phyloP scores from a whole-genome alignment of 768 basidiomycete genomes.

The Tulasnella sp. region DNA sequence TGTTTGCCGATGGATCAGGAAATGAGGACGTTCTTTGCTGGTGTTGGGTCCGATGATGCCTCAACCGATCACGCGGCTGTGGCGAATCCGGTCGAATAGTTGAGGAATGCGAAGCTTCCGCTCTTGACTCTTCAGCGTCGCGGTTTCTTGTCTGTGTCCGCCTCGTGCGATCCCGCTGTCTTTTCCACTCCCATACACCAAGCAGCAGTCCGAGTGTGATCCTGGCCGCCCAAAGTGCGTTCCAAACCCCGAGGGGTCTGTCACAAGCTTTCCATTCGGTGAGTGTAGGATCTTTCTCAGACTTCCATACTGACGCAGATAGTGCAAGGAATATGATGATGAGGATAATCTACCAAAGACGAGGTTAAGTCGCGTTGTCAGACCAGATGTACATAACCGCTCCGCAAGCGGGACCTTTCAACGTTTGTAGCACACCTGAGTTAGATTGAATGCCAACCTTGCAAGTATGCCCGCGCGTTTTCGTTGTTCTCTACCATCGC shows the following conservation, averaged over 20 bases:
- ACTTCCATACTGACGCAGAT: slow-evolving; percentile 6
- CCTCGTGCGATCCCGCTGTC: neutral
- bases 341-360: neutral
- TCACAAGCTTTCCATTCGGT: slow-evolving; percentile 16
- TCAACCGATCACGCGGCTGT: too few relatives aligned
- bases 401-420: too few relatives aligned
- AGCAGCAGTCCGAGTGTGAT: neutral
- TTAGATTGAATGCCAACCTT: neutral
- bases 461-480: neutral
- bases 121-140: too few relatives aligned
- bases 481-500: neutral
- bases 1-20: too few relatives aligned
- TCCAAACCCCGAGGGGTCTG: slow-evolving; percentile 10
- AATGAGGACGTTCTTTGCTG: too few relatives aligned
- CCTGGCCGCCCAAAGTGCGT: slow-evolving; percentile 10
- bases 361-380: neutral
- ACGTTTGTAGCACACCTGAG: neutral
- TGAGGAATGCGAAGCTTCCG: too few relatives aligned
- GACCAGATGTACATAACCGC: neutral
- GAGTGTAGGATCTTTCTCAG: neutral
- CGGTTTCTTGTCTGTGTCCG: too few relatives aligned
- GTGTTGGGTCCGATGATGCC: too few relatives aligned
- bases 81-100: too few relatives aligned
- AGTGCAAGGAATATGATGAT: neutral
- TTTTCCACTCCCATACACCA: neutral